phyloP scores from a whole-genome alignment of 768 basidiomycete genomes.

The Tylopilus sp. region DNA sequence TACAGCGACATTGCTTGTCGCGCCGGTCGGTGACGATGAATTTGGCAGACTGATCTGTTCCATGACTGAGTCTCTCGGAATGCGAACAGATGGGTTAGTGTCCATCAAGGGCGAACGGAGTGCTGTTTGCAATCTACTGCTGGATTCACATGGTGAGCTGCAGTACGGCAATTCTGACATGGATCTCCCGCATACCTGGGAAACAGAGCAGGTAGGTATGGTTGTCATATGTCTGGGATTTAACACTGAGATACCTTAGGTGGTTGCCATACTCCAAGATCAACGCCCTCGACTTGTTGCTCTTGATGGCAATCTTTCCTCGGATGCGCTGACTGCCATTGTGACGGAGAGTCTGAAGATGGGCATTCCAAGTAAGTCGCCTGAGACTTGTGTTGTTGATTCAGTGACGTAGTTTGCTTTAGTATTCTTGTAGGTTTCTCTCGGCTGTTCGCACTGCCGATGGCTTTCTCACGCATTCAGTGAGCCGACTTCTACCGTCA shows the following conservation, averaged over 20 bases:
- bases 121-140: constrained; percentile 83
- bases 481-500: constrained; percentile 91
- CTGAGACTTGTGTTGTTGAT: not conserved
- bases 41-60: constrained; percentile 66
- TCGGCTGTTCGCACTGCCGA: constrained; percentile 5
- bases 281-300: constrained; percentile 59
- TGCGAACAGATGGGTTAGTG: constrained; percentile 81
- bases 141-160: constrained; percentile 69
- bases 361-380: constrained; percentile 51
- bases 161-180: constrained; percentile 92
- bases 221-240: not conserved
- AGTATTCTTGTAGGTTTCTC: constrained; percentile 72
- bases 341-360: constrained; percentile 47
- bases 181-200: constrained; percentile 57
- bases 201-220: constrained; percentile 39
- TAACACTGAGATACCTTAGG: constrained; percentile 34
- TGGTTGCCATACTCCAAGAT: constrained; percentile 44
- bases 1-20: constrained; percentile 55
- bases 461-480: constrained; percentile 36
- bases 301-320: constrained; percentile 72
- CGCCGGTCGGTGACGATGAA: constrained; percentile 72
- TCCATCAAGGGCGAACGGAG: constrained; percentile 43
- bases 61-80: constrained; percentile 59
- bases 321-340: constrained; percentile 48
- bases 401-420: constrained; percentile 4